A percentile compares a stretch with the other conserved stretches of the same genome.
Conservation (phyloP, 1,139 yeast species). For the Saccharomyces hybrid region DNA sequence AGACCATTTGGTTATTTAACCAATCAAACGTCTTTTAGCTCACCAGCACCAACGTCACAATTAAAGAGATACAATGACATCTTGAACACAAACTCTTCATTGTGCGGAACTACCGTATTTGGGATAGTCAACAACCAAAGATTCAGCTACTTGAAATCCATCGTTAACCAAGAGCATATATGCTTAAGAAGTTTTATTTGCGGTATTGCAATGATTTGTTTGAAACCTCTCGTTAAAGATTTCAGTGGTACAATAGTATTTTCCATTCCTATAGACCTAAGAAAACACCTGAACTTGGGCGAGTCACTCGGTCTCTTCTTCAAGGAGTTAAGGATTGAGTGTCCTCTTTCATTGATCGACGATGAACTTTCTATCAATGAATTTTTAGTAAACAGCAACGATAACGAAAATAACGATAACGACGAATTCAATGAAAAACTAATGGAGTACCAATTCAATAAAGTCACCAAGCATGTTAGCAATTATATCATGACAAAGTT, state of each 20-base stretch:
- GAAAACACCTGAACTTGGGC: constrained; percentile 10
- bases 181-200: constrained; percentile 24
- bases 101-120: constrained; percentile 26
- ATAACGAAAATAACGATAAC: constrained; percentile 11
- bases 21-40: background rate
- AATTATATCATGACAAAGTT: constrained; percentile 13
- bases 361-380: constrained; percentile 11
- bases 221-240: constrained; percentile 20
- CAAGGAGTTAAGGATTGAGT: constrained; percentile 22
- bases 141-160: constrained; percentile 13
- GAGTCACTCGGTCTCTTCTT: constrained; percentile 19
- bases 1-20: constrained; percentile 17
- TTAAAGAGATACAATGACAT: constrained; percentile 9
- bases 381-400: background rate
- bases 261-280: constrained; percentile 22
- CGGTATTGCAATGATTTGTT: constrained; percentile 24
- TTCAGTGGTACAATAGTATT: constrained; percentile 20
- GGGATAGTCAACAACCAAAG: constrained; percentile 20
- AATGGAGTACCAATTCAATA: constrained; percentile 24
- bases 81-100: constrained; percentile 8
- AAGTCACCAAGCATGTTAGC: constrained; percentile 17
- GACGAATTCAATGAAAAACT: constrained; percentile 19
- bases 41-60: background rate
- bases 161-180: constrained; percentile 18
- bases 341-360: constrained; percentile 23